Conservation (phyloP, 1,284 basidiomycete genomes). For the Naganishia sp. region DNA sequence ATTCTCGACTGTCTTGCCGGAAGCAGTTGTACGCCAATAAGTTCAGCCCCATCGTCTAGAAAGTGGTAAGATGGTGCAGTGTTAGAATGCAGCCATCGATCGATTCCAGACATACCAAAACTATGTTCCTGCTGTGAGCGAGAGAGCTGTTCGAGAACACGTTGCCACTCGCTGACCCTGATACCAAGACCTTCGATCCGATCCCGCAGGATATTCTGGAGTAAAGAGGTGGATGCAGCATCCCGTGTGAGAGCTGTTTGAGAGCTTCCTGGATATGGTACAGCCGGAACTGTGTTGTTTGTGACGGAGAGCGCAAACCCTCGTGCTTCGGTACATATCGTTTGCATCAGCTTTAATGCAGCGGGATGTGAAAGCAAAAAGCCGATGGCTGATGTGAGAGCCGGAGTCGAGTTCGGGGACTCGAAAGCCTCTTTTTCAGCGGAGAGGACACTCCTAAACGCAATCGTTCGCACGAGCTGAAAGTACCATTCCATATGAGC, state of each 20-base stretch:
- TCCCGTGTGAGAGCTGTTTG: constrained; percentile 6
- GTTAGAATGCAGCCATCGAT: background rate
- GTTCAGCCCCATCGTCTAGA: background rate
- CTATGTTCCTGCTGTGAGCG: background rate
- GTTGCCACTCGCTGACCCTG: constrained; percentile 9
- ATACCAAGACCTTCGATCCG: constrained; percentile 9
- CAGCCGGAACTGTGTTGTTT: constrained; percentile 7
- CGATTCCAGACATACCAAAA: constrained; percentile 1
- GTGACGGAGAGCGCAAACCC: constrained; percentile 15
- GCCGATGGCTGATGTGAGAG: constrained; percentile 1
- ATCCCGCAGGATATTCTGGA: constrained; percentile 15
- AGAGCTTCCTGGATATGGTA: constrained; percentile 19
- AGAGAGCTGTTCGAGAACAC: background rate
- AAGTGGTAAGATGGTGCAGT: background rate
- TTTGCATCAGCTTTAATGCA: constrained; percentile 3
- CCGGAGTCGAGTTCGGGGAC: background rate
- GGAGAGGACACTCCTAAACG: constrained; percentile 3
- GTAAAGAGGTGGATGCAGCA: constrained; percentile 9
- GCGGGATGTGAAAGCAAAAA: constrained; percentile 17
- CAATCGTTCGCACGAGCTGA: constrained; percentile 8
- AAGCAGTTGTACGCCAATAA: constrained; percentile 1
- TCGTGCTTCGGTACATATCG: constrained; percentile 13
- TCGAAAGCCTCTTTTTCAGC: background rate
- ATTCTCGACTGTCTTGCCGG: background rate
- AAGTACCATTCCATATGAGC: constrained; percentile 32